Evolutionary conservation across 345 rosid species (phyloP).

Genomic region (Eucalyptus regnans): DNA sequence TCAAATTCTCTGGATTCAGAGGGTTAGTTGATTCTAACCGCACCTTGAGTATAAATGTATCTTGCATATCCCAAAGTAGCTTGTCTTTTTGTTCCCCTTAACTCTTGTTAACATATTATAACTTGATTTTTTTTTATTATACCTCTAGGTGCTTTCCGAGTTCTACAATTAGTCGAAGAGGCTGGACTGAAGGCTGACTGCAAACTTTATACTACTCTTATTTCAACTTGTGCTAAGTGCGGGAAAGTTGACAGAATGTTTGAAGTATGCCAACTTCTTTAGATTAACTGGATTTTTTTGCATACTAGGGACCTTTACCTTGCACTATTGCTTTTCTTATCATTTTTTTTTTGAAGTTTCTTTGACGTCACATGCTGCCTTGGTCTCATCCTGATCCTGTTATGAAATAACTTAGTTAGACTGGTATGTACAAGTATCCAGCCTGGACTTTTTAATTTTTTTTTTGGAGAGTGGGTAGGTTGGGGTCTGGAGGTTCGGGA

Average conservation of each 20-base stretch:
- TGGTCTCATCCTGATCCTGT: not conserved
- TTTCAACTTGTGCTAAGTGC: constrained; percentile 89
- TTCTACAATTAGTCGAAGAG: constrained; percentile 53
- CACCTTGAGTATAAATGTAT: not conserved
- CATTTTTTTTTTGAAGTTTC: not conserved
- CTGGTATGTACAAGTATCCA: not conserved
- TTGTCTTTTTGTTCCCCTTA: not conserved
- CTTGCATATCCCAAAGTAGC: not conserved
- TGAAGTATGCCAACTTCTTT: constrained; percentile 43
- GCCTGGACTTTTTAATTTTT: not conserved
- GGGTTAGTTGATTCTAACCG: constrained; percentile 25
- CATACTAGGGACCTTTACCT: not conserved
- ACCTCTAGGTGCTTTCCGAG: constrained; percentile 63
- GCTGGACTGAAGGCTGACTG: constrained; percentile 67
- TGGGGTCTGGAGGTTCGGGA: not conserved
- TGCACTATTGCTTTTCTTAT: not conserved
- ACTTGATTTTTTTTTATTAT: not conserved
- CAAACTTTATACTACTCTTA: constrained; percentile 87
- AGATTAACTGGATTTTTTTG: not conserved
- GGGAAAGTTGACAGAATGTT: constrained; percentile 97
- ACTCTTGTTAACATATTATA: not conserved
- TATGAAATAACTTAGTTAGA: not conserved
- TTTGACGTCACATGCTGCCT: not conserved
- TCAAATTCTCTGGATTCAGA: constrained; percentile 66
- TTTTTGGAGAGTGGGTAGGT: not conserved